phyloP scores from a whole-genome alignment of 129 eudicot species.

The Flaveria sonorensis region DNA sequence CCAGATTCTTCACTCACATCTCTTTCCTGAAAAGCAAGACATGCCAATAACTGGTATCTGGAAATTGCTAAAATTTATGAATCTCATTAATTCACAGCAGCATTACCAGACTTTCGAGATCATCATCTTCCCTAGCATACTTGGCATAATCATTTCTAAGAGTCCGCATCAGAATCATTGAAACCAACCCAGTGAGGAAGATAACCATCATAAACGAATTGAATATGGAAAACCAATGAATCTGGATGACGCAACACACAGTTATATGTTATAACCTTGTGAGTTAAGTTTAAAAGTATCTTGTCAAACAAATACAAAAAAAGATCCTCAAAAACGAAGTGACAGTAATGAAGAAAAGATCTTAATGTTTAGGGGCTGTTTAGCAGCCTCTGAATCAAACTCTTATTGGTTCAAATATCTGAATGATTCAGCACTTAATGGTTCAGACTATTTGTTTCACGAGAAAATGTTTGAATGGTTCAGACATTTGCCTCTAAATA shows the following conservation, averaged over 20 bases:
- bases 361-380: too few relatives aligned
- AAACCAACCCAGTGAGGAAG: conserved; percentile 85
- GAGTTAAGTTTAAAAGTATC: neutral
- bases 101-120: conserved; percentile 84
- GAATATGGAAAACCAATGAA: conserved; percentile 93
- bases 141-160: conserved; percentile 94
- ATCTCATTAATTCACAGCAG: neutral
- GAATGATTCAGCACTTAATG: too few relatives aligned
- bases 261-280: neutral
- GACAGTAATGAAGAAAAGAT: neutral
- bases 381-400: too few relatives aligned
- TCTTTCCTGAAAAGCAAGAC: conserved; percentile 64
- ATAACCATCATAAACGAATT: conserved; percentile 97
- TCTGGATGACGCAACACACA: conserved; percentile 45
- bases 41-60: conserved; percentile 9
- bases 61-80: neutral
- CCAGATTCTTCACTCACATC: conserved; percentile 99
- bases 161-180: conserved; percentile 91
- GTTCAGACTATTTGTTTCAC: too few relatives aligned
- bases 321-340: neutral
- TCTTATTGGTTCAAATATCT: too few relatives aligned
- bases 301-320: neutral
- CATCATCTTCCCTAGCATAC: conserved; percentile 94
- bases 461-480: too few relatives aligned
- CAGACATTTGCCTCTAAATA: too few relatives aligned